These are phyloP conservation scores for Daldinia vernicosa DNA, from an alignment of 495 filamentous ascomycete species.

Conservation along the genomic window DNA sequence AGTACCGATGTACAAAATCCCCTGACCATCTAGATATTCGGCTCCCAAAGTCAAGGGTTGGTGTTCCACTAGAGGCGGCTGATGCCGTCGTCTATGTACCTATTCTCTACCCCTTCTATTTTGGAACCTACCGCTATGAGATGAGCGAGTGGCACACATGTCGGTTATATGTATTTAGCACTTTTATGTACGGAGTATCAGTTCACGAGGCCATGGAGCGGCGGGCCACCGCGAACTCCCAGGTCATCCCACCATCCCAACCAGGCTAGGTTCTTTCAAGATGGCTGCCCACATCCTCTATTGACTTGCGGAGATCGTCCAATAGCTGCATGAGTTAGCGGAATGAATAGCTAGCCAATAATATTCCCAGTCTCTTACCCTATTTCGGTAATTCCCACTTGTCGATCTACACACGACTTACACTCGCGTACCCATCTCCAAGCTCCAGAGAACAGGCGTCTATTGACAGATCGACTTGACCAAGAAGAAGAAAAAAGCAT, in stretches of 20 bases:
- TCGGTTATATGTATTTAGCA: constrained; percentile 31
- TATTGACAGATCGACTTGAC: constrained; percentile 18
- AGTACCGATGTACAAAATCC: constrained; percentile 24
- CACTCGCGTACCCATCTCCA: constrained; percentile 38
- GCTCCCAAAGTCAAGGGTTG: constrained; percentile 33
- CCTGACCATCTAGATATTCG: constrained; percentile 16
- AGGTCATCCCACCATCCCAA: constrained; percentile 43
- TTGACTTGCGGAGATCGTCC: constrained; percentile 41
- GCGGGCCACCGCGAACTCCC: constrained; percentile 20
- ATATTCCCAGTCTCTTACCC: constrained; percentile 37
- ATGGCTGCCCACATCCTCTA: constrained; percentile 37
- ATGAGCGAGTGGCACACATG: constrained; percentile 42
- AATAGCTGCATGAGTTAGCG: constrained; percentile 40
- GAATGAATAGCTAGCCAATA: constrained; percentile 35
- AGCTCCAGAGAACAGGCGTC: constrained; percentile 16
- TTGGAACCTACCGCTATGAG: constrained; percentile 36
- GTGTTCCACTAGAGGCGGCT: constrained; percentile 40
- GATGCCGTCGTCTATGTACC: constrained; percentile 41
- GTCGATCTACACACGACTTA: constrained; percentile 38
- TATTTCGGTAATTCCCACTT: constrained; percentile 39
- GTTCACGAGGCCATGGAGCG: constrained; percentile 38
- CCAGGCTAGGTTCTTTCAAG: constrained; percentile 20
- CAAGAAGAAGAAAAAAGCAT: constrained; percentile 14
- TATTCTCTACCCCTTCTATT: constrained; percentile 37
- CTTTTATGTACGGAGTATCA: constrained; percentile 19